Conservation (phyloP, 2,329 filamentous ascomycete species). For the Cercospora sp. region DNA sequence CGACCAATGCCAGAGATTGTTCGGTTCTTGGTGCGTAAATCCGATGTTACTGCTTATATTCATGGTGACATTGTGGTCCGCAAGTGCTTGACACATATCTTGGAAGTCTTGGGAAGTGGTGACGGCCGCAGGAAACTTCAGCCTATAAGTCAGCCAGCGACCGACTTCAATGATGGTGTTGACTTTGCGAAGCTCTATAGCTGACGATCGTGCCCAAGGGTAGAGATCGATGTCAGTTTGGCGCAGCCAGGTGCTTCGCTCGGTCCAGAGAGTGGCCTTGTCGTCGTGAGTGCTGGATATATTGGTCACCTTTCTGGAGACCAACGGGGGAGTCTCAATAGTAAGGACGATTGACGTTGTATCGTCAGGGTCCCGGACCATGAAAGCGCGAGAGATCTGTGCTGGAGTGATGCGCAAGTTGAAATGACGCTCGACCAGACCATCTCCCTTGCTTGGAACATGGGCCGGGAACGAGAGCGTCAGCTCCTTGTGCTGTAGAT, state of each 20-base stretch:
- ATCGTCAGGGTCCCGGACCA: slow-evolving; percentile 29
- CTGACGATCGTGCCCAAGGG: slow-evolving; percentile 7
- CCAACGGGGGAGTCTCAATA: slow-evolving; percentile 40
- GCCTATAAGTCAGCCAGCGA: slow-evolving; percentile 61
- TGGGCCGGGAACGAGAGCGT: slow-evolving; percentile 46
- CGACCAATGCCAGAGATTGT: slow-evolving; percentile 21
- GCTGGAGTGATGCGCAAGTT: slow-evolving; percentile 31
- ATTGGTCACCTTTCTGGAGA: slow-evolving; percentile 31
- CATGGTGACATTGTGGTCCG: slow-evolving; percentile 71
- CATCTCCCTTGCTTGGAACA: background rate
- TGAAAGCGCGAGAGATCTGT: slow-evolving; percentile 23
- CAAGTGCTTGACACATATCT: slow-evolving; percentile 55
- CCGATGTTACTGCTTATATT: slow-evolving; percentile 48
- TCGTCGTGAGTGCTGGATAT: slow-evolving; percentile 44
- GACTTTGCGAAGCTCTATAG: slow-evolving; percentile 49
- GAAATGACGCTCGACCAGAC: slow-evolving; percentile 19
- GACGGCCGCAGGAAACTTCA: slow-evolving; percentile 46
- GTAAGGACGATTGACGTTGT: slow-evolving; percentile 39
- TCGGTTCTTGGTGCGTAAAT: slow-evolving; percentile 31
- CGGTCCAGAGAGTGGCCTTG: slow-evolving; percentile 53
- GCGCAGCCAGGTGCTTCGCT: slow-evolving; percentile 61
- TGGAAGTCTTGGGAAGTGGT: slow-evolving; percentile 24
- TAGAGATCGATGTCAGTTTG: slow-evolving; percentile 62
- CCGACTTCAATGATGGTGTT: slow-evolving; percentile 62
- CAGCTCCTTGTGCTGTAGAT: slow-evolving; percentile 49